A percentile compares a stretch with the other conserved stretches of the same genome.
phyloP scores from a whole-genome alignment of 352 stramenopile species.

The Phytophthora pluvialis region DNA sequence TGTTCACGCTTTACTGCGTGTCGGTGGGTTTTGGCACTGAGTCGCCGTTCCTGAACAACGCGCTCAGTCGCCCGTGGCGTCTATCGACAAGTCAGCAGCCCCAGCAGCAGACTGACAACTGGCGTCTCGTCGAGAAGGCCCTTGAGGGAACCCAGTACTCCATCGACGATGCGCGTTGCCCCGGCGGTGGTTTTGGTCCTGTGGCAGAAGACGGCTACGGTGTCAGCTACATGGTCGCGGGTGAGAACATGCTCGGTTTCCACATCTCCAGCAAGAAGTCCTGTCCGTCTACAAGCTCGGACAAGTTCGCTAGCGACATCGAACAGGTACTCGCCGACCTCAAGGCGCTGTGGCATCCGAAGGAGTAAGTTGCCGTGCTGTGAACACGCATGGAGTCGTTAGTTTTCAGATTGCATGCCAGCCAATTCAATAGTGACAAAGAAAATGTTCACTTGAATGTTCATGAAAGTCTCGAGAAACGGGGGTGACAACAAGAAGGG shows the following conservation, averaged over 20 bases:
- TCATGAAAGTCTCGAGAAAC: too few species aligned
- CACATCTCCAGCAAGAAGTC: slow-evolving; percentile 92
- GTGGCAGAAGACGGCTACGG: slow-evolving; percentile 92
- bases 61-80: slow-evolving; percentile 84
- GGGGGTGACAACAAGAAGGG: too few species aligned
- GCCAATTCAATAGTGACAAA: slow-evolving; percentile 12
- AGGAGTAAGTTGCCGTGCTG: slow-evolving; percentile 27
- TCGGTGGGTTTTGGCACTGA: slow-evolving; percentile 89
- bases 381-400: background rate
- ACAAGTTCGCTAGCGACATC: slow-evolving; percentile 83
- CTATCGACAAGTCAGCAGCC: slow-evolving; percentile 92
- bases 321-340: slow-evolving; percentile 86
- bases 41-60: slow-evolving; percentile 89
- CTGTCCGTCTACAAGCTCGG: slow-evolving; percentile 71
- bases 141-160: slow-evolving; percentile 61
- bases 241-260: slow-evolving; percentile 90
- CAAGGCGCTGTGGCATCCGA: slow-evolving; percentile 61
- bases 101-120: slow-evolving; percentile 89
- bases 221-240: slow-evolving; percentile 92
- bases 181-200: slow-evolving; percentile 89
- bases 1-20: slow-evolving; percentile 95
- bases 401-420: slow-evolving; percentile 2
- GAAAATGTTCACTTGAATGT: background rate
- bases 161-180: slow-evolving; percentile 67
- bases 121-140: slow-evolving; percentile 73